Conservation (phyloP, 176 grass and related monocot genomes). For the Paspalum vaginatum region DNA sequence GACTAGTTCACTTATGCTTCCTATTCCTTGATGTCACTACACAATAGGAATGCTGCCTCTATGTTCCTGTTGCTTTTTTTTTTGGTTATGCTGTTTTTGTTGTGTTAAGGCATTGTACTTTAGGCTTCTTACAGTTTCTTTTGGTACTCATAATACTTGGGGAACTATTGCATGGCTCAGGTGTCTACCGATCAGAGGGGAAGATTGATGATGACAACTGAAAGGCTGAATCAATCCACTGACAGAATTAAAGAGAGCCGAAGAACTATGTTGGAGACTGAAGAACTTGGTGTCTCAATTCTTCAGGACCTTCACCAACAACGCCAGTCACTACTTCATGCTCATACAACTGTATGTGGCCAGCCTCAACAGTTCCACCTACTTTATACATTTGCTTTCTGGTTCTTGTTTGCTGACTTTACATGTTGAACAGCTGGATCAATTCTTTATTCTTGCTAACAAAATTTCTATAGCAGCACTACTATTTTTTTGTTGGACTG, state of each 20-base stretch:
- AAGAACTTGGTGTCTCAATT: constrained; percentile 87
- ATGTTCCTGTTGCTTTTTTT: constrained; percentile 12
- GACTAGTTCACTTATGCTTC: neutral
- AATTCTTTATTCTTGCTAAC: neutral
- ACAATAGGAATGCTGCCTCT: neutral
- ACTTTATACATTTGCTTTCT: constrained; percentile 17
- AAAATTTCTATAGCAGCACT: neutral
- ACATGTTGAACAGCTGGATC: neutral
- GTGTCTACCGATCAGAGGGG: constrained; percentile 90
- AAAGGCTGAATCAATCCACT: constrained; percentile 80
- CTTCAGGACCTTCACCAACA: constrained; percentile 93
- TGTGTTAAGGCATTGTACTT: constrained; percentile 17
- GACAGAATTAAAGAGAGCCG: constrained; percentile 82
- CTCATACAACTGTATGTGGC: constrained; percentile 76
- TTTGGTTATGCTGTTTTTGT: neutral
- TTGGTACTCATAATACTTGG: constrained; percentile 34
- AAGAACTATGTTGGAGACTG: constrained; percentile 77
- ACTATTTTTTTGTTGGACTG: constrained; percentile 17
- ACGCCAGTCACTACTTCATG: constrained; percentile 90
- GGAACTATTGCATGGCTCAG: constrained; percentile 40
- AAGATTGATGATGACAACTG: constrained; percentile 82
- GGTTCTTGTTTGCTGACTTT: constrained; percentile 12
- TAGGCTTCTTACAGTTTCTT: constrained; percentile 26
- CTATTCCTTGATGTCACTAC: neutral
- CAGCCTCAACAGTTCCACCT: constrained; percentile 15